These are phyloP conservation scores for Epicoccum sorghinum DNA, from an alignment of 2,329 filamentous ascomycete genomes.

Conservation along the genomic window DNA sequence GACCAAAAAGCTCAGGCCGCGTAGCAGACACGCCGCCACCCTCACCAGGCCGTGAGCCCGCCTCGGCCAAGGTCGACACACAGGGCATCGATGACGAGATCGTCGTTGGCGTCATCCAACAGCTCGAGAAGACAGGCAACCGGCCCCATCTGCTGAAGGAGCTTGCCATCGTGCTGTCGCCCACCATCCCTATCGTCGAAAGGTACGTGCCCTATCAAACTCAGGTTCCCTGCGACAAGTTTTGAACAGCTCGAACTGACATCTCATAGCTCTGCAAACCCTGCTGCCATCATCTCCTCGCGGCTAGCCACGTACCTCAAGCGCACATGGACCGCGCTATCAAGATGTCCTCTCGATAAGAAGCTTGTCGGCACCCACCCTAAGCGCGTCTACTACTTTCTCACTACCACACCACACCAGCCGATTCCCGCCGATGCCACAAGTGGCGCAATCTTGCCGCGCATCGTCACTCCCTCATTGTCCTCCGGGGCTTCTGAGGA, in stretches of 20 bases:
- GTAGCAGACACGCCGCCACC: slow-evolving; percentile 76
- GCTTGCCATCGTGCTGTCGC: slow-evolving; percentile 78
- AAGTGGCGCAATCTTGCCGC: slow-evolving; percentile 55
- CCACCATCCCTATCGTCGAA: slow-evolving; percentile 80
- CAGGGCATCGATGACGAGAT: slow-evolving; percentile 93
- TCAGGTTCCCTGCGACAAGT: slow-evolving; percentile 18
- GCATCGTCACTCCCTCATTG: slow-evolving; percentile 82
- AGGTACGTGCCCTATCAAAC: slow-evolving; percentile 69
- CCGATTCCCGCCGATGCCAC: slow-evolving; percentile 73
- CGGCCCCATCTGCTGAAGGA: slow-evolving; percentile 94
- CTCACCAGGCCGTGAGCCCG: slow-evolving; percentile 65
- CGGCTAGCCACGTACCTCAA: slow-evolving; percentile 89
- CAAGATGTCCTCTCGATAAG: slow-evolving; percentile 88
- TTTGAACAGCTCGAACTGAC: slow-evolving; percentile 42
- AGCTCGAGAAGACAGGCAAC: slow-evolving; percentile 88
- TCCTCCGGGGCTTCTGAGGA: slow-evolving; percentile 80
- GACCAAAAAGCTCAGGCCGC: slow-evolving; percentile 52
- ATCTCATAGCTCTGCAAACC: slow-evolving; percentile 81
- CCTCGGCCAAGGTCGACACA: slow-evolving; percentile 69
- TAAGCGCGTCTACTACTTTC: slow-evolving; percentile 93
- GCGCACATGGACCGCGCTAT: slow-evolving; percentile 76
- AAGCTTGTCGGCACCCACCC: slow-evolving; percentile 92
- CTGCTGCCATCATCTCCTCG: slow-evolving; percentile 92
- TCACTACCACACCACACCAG: slow-evolving; percentile 85
- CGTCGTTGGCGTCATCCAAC: slow-evolving; percentile 85